Percentiles rank a stretch among this genome's conserved stretches.
Evolutionary conservation across 805 yeast species (phyloP).

Genomic region (Komagataella phaffii): DNA sequence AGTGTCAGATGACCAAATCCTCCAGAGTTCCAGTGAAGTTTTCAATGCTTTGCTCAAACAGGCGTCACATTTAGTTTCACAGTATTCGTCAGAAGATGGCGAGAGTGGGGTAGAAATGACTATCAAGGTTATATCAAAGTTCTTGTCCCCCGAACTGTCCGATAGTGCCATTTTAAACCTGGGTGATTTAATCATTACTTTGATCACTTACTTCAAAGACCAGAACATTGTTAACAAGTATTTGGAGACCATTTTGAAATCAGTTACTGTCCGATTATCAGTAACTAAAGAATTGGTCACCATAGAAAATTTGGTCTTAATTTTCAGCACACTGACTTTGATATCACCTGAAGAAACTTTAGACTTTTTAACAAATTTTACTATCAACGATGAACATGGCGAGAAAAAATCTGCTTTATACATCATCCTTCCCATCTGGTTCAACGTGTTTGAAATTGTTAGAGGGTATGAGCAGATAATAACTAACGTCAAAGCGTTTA

Average conservation of each 20-base stretch:
- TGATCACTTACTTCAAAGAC: conserved; percentile 17
- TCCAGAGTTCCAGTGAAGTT: conserved; percentile 69
- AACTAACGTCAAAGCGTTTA: conserved; percentile 57
- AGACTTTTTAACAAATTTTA: conserved; percentile 37
- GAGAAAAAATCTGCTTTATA: conserved; percentile 27
- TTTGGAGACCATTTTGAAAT: conserved; percentile 49
- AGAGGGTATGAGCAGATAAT: conserved; percentile 67
- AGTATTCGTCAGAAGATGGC: conserved; percentile 19
- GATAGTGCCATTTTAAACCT: conserved; percentile 77
- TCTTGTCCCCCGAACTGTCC: conserved; percentile 55
- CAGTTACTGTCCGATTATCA: conserved; percentile 55
- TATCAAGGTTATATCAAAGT: conserved; percentile 51
- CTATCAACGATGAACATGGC: conserved; percentile 12
- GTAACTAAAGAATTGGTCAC: conserved; percentile 59
- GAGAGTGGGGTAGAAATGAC: conserved; percentile 39
- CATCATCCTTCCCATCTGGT: conserved; percentile 66
- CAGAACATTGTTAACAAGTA: conserved; percentile 25
- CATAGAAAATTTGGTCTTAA: conserved; percentile 62
- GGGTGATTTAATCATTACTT: conserved; percentile 31
- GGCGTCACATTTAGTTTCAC: conserved; percentile 20
- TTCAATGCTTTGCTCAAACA: conserved; percentile 44
- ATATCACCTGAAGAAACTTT: conserved; percentile 51
- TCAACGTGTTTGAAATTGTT: conserved; percentile 65
- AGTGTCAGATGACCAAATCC: conserved; percentile 61
- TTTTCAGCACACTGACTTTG: conserved; percentile 60